phyloP scores from a whole-genome alignment of 73 alveolate genomes.

The Symbiodinium pilosum region DNA sequence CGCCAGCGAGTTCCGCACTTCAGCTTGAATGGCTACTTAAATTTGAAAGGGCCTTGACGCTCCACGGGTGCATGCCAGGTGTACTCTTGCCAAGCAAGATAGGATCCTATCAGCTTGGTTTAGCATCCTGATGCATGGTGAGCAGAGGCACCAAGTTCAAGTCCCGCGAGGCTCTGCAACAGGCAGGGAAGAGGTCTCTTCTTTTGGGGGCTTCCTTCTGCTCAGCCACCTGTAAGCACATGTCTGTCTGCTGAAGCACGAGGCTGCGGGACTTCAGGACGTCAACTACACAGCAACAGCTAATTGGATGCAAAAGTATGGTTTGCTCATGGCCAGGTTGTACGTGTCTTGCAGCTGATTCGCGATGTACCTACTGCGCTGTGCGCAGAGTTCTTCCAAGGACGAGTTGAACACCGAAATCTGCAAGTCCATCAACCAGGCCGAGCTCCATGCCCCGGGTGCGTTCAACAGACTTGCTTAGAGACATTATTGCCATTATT shows the following conservation, averaged over 20 bases:
- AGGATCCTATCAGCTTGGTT: no score
- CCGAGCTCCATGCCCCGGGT: no score
- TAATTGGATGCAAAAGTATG: background rate
- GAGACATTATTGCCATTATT: no score
- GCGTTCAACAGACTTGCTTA: no score
- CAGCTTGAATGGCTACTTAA: background rate
- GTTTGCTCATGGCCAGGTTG: background rate
- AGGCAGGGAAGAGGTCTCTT: background rate
- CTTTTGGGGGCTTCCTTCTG: no score
- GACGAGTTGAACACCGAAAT: constrained; percentile 40
- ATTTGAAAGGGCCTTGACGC: no score
- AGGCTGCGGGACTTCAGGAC: constrained; percentile 69
- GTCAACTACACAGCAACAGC: constrained; percentile 81
- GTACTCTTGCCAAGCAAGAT: no score
- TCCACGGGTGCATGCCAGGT: background rate
- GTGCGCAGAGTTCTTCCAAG: background rate
- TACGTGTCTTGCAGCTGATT: background rate
- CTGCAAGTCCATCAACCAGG: constrained; percentile 54
- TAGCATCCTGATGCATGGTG: no score
- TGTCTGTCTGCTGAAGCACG: background rate
- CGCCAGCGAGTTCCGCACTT: constrained; percentile 58
- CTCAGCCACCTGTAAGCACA: no score
- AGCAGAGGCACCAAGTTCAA: constrained; percentile 46
- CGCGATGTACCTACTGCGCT: background rate
- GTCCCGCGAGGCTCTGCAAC: constrained; percentile 59